Conservation (phyloP, 768 basidiomycete genomes). For the Pulveroboletus ravenelii region DNA sequence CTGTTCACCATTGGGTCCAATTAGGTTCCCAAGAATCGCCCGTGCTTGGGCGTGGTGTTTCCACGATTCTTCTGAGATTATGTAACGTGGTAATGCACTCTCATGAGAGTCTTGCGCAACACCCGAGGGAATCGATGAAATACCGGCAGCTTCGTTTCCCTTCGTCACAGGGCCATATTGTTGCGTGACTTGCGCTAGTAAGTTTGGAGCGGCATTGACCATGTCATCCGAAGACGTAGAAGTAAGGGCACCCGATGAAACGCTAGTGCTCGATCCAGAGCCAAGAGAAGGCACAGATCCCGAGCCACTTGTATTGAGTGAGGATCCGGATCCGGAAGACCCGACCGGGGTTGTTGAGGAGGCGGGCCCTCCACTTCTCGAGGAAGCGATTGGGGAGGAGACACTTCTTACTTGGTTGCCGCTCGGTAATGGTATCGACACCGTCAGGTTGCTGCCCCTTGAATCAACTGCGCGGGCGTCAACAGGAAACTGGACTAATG, state of each 20-base stretch:
- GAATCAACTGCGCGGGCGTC: conserved; percentile 25
- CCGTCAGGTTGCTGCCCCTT: conserved; percentile 38
- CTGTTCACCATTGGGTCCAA: conserved; percentile 83
- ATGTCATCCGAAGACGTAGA: conserved; percentile 52
- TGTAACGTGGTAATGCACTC: conserved; percentile 45
- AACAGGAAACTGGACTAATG: conserved; percentile 43
- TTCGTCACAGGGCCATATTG: conserved; percentile 39
- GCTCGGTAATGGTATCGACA: conserved; percentile 47
- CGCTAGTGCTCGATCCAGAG: conserved; percentile 42
- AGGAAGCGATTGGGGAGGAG: conserved; percentile 59
- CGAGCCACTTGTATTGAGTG: conserved; percentile 42
- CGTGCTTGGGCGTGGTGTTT: conserved; percentile 81
- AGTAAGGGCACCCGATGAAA: conserved; percentile 47
- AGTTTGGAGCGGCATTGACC: conserved; percentile 42
- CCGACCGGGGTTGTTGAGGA: conserved; percentile 32
- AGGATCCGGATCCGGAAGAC: conserved; percentile 43
- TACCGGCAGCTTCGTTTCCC: conserved; percentile 22
- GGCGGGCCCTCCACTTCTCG: conserved; percentile 16
- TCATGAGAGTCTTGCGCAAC: conserved; percentile 44
- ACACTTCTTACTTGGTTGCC: conserved; percentile 55
- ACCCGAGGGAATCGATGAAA: conserved; percentile 27
- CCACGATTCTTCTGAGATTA: conserved; percentile 72
- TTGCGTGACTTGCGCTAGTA: conserved; percentile 46
- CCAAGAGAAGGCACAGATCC: conserved; percentile 49
- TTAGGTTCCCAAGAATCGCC: conserved; percentile 75